phyloP scores from a whole-genome alignment of 2,329 filamentous ascomycete genomes.

The Sarocladium oryzae region DNA sequence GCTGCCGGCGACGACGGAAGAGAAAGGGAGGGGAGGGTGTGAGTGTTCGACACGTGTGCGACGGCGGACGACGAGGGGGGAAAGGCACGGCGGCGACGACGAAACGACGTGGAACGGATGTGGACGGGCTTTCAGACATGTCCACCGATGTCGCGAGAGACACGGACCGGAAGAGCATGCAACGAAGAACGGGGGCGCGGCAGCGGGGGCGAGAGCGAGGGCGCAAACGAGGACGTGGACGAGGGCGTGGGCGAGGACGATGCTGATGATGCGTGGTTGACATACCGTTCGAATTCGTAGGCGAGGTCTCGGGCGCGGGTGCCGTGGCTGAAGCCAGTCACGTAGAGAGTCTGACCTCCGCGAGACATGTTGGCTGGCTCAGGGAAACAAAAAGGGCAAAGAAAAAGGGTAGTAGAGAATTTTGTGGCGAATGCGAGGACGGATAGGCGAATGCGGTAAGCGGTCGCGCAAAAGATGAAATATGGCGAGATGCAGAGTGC shows the following conservation, averaged over 20 bases:
- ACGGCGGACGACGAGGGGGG: slow-evolving; percentile 8
- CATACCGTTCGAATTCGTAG: slow-evolving; percentile 99
- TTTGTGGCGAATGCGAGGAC: slow-evolving; percentile 3
- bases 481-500: neutral
- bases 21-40: neutral
- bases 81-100: slow-evolving; percentile 5
- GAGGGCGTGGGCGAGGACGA: slow-evolving; percentile 31
- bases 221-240: slow-evolving; percentile 25
- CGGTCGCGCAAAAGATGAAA: slow-evolving; percentile 6
- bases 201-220: slow-evolving; percentile 25
- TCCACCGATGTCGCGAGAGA: neutral
- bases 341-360: slow-evolving; percentile 89
- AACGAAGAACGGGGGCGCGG: slow-evolving; percentile 28
- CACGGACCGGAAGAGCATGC: slow-evolving; percentile 15
- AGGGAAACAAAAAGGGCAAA: slow-evolving; percentile 10
- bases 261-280: slow-evolving; percentile 38
- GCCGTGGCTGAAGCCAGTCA: slow-evolving; percentile 98
- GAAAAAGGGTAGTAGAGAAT: no score
- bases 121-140: slow-evolving; percentile 6
- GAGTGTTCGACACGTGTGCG: slow-evolving; percentile 4
- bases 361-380: slow-evolving; percentile 67
- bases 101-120: slow-evolving; percentile 6
- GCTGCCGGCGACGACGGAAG: slow-evolving; percentile 2
- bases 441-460: neutral
- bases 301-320: slow-evolving; percentile 98